Evolutionary conservation across 805 yeast genomes (phyloP), one percentile per base, ranked within the genome.

Genomic region (Hanseniaspora clermontiae): DNA sequence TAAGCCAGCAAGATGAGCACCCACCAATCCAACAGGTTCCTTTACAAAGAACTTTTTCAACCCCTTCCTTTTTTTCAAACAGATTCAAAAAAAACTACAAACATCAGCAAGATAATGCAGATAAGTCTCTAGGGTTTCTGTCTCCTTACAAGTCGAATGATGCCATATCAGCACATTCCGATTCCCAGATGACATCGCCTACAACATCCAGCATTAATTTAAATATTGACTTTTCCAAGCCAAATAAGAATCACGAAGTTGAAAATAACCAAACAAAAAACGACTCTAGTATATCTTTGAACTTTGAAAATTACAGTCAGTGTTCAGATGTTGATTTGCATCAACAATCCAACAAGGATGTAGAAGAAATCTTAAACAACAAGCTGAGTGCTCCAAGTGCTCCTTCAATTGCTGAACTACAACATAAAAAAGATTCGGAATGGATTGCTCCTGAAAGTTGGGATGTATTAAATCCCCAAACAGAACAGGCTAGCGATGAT

Each of bases 371-470:
- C 8, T 24, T 51, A 7, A 36, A 43, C 5, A 36, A 42, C 24
- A 43, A 51, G 9, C n/a, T 43, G 7, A 38, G 49, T 2, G 39
- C 43, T 15, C 49, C 50, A 7, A 45, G 50, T 19, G 32, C 34
- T 14, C 19, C 43, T 5, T 19, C 14, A 7, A 9, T 36, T n/a
- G 34, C 43, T 2, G 19, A 2, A n/a, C 14, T 20, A 0, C 14
- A 24, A 6, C 9, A 17, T 11, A 27, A 39, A 3, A 14, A 29
- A 15, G 24, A 31, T 2, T 19, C 49, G 11, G 43, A 27, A 11
- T 57, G 59, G 59, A 29, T 38, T 17, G 42, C 59, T 3, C 59
- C 59, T 7, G 56, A 57, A 46, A 57, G 59, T 40, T 57, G 59
- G 59, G 59, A 57, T 43, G 27, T 57, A n/a, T 39, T 29, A 8